These are phyloP conservation scores for Verticillium albo-atrum DNA, from an alignment of 2,329 filamentous ascomycete species.

Conservation along the genomic window DNA sequence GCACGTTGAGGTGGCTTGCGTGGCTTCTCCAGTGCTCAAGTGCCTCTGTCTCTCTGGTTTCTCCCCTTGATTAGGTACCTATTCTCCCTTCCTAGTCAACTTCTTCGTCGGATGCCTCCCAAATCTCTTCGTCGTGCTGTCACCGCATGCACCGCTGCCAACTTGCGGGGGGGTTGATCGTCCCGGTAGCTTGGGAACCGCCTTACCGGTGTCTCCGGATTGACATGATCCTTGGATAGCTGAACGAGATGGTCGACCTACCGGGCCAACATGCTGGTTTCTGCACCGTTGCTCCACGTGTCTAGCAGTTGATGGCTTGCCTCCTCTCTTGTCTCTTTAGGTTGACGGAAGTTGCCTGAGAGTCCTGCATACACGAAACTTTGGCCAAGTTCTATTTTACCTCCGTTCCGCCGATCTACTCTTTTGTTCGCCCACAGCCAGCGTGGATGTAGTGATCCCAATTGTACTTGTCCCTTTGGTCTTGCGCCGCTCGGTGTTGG, in stretches of 20 bases:
- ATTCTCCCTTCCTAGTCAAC: neutral
- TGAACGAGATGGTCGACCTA: neutral
- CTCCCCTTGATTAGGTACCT: neutral
- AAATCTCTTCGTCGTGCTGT: neutral
- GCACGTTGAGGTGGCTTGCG: neutral
- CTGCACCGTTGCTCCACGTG: neutral
- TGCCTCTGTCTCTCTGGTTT: neutral
- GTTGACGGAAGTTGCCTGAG: neutral
- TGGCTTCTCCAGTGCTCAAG: neutral
- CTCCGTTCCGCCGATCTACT: no score
- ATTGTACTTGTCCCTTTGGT: no score
- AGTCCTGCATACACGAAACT: neutral
- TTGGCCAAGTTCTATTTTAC: neutral
- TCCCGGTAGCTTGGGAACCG: neutral
- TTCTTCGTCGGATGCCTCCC: neutral
- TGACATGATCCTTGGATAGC: neutral
- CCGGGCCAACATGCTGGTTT: neutral
- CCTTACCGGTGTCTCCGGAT: neutral
- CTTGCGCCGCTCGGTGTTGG: no score
- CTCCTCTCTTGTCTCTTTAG: neutral
- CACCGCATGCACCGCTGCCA: neutral
- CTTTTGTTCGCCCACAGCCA: no score
- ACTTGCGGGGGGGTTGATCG: neutral
- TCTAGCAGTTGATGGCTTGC: neutral
- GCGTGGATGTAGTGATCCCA: no score